phyloP scores from a whole-genome alignment of 805 yeast species.

The Starmerella geochares region DNA sequence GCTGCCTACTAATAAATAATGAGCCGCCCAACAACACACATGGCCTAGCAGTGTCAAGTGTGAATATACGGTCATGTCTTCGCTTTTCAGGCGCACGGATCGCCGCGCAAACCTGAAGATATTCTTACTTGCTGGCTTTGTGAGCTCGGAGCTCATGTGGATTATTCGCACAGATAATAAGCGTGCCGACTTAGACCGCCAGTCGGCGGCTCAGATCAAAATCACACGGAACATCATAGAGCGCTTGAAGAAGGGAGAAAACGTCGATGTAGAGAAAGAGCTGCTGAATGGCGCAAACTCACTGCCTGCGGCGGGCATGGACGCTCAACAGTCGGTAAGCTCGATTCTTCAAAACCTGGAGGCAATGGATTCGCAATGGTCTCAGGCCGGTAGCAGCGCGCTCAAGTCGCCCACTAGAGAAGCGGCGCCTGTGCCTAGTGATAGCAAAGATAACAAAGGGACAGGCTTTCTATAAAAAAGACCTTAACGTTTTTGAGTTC shows the following conservation, averaged over 20 bases:
- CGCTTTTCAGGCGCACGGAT: constrained; percentile 3
- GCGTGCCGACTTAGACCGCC: constrained; percentile 35
- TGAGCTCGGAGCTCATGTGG: constrained; percentile 41
- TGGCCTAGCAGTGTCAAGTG: background rate
- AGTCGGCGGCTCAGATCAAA: constrained; percentile 33
- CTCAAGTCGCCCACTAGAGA: background rate
- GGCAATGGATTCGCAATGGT: constrained; percentile 27
- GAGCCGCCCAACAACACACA: background rate
- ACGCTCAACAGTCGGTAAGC: constrained; percentile 3
- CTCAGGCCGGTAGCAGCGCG: constrained; percentile 5
- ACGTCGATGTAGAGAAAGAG: constrained; percentile 38
- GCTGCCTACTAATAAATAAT: background rate
- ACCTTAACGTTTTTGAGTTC: too few species aligned
- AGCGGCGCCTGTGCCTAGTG: background rate
- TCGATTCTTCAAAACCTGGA: constrained; percentile 26
- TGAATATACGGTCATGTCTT: background rate
- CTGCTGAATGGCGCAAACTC: constrained; percentile 25
- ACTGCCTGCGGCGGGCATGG: constrained; percentile 22
- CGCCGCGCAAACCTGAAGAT: constrained; percentile 6
- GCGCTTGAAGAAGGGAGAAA: constrained; percentile 34
- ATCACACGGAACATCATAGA: constrained; percentile 35
- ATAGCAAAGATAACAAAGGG: background rate
- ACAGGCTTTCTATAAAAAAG: background rate
- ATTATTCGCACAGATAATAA: constrained; percentile 37
- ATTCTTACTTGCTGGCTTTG: constrained; percentile 35